Conservation (phyloP, 176 grass and related monocot species). For the Dactylis glomerata region DNA sequence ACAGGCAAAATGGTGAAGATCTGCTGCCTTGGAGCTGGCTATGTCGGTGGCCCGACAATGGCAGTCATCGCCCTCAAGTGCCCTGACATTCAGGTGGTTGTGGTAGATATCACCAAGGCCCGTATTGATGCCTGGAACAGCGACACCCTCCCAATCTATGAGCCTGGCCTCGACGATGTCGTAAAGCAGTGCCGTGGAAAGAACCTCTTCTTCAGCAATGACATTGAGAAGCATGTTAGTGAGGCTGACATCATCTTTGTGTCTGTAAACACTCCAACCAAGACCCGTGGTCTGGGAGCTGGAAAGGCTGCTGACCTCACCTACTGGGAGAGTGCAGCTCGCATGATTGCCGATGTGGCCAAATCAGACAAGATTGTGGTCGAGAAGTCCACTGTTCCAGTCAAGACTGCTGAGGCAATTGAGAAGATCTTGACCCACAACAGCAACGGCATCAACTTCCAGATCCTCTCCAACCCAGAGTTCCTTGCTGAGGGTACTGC, state of each 20-base stretch:
- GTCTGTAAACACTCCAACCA: constrained; percentile 74
- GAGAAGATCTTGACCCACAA: constrained; percentile 79
- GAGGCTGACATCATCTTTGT: constrained; percentile 76
- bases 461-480: constrained; percentile 77
- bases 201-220: constrained; percentile 77
- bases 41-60: constrained; percentile 79
- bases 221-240: constrained; percentile 54
- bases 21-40: constrained; percentile 72
- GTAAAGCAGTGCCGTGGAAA: constrained; percentile 58
- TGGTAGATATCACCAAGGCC: constrained; percentile 49
- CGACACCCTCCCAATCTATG: constrained; percentile 63
- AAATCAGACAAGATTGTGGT: constrained; percentile 66
- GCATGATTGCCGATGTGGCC: constrained; percentile 64
- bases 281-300: constrained; percentile 59
- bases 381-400: constrained; percentile 72
- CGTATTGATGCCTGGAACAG: constrained; percentile 69
- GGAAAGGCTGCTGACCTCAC: constrained; percentile 71
- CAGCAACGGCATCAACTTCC: constrained; percentile 64
- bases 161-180: constrained; percentile 62
- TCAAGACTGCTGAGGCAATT: constrained; percentile 70
- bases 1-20: constrained; percentile 62
- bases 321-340: constrained; percentile 78
- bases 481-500: constrained; percentile 77
- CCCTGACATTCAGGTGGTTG: constrained; percentile 54
- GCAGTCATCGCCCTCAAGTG: constrained; percentile 69